These are phyloP conservation scores for Trichothecium roseum DNA, from an alignment of 2,329 filamentous ascomycete genomes.

Conservation along the genomic window DNA sequence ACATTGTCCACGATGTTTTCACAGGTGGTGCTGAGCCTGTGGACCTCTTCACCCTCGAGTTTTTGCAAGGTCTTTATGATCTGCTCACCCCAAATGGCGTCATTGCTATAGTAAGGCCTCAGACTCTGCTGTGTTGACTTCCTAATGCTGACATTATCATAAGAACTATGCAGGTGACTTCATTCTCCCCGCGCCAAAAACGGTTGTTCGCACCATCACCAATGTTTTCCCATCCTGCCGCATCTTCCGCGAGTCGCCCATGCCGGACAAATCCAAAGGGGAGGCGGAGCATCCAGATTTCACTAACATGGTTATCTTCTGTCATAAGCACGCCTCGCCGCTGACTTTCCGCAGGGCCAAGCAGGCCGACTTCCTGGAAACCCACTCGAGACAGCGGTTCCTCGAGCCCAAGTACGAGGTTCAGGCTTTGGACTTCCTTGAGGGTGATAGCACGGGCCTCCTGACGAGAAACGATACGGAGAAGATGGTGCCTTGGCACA, in stretches of 20 bases:
- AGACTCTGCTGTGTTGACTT: neutral
- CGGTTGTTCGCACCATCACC: conserved; percentile 74
- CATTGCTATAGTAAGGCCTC: conserved; percentile 67
- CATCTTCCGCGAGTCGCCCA: conserved; percentile 71
- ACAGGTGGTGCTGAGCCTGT: conserved; percentile 91
- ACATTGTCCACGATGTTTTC: conserved; percentile 96
- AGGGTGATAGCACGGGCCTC: conserved; percentile 34
- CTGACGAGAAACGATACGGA: conserved; percentile 54
- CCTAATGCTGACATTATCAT: conserved; percentile 1
- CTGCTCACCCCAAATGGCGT: conserved; percentile 71
- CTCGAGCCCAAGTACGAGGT: conserved; percentile 66
- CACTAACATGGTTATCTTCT: conserved; percentile 95
- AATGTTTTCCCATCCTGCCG: conserved; percentile 81
- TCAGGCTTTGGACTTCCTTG: conserved; percentile 36
- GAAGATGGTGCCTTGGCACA: conserved; percentile 61
- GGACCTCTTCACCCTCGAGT: conserved; percentile 77
- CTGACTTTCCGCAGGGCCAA: conserved; percentile 58
- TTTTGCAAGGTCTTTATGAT: conserved; percentile 58
- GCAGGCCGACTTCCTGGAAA: conserved; percentile 59
- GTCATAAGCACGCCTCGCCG: conserved; percentile 49
- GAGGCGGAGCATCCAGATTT: conserved; percentile 55
- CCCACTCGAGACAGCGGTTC: conserved; percentile 57
- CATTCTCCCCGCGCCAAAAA: conserved; percentile 59
- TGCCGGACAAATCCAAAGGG: conserved; percentile 31
- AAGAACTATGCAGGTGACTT: conserved; percentile 95